Conservation (phyloP, 225 moss, liverwort and hornwort species). For the Marchantia paleacea region DNA sequence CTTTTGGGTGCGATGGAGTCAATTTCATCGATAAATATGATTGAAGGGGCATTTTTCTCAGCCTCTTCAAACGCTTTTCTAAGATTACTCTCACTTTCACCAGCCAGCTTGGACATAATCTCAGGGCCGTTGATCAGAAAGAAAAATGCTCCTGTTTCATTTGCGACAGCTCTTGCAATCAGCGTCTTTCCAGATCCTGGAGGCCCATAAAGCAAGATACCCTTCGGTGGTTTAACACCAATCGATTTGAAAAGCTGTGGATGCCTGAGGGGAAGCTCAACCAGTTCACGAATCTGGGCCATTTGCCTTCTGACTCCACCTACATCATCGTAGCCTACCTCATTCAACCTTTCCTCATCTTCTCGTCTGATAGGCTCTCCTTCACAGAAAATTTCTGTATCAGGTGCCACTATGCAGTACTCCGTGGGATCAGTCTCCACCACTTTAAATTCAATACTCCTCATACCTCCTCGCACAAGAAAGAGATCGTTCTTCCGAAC, state of each 20-base stretch:
- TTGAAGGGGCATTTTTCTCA: slow-evolving; percentile 92
- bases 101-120: slow-evolving; percentile 96
- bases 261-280: slow-evolving; percentile 80
- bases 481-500: slow-evolving; percentile 72
- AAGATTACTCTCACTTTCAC: slow-evolving; percentile 94
- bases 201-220: slow-evolving; percentile 83
- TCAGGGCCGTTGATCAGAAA: slow-evolving; percentile 97
- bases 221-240: slow-evolving; percentile 90
- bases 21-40: slow-evolving; percentile 93
- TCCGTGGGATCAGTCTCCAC: slow-evolving; percentile 70
- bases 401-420: slow-evolving; percentile 91
- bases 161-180: slow-evolving; percentile 89
- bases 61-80: slow-evolving; percentile 95
- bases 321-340: slow-evolving; percentile 93
- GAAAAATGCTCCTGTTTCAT: slow-evolving; percentile 90
- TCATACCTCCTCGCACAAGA: slow-evolving; percentile 71
- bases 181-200: slow-evolving; percentile 92
- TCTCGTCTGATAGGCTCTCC: slow-evolving; percentile 88
- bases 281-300: slow-evolving; percentile 88
- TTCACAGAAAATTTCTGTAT: slow-evolving; percentile 89
- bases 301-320: slow-evolving; percentile 93
- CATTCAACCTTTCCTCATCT: slow-evolving; percentile 84
- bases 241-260: slow-evolving; percentile 69
- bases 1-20: slow-evolving; percentile 95
- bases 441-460: slow-evolving; percentile 79